Evolutionary conservation across 2,329 filamentous ascomycete genomes (phyloP), one percentile per base, ranked within the genome.

Genomic region (Alternaria viburni): DNA sequence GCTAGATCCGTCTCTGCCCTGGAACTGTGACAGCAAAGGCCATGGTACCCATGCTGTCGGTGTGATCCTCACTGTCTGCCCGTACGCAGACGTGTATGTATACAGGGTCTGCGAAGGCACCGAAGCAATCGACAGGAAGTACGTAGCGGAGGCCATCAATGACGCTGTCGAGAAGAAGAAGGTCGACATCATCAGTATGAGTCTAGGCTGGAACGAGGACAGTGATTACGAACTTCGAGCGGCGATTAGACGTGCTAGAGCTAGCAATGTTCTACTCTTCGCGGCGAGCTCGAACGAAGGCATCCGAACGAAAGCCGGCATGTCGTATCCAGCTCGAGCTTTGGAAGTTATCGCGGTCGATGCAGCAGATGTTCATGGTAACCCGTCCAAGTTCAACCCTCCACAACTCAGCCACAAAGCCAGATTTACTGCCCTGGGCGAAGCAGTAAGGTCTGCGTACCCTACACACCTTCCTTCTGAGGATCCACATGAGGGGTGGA

Each of bases 171-270:
- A 54, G 15, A 49, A 60, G 36, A 56, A 55, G 43, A 61, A 64
- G 15, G 61, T 68, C 3, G 66, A 69, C 10, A 65, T 69, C 12
- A 54, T 69, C 6, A 68, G 58, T 28, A 65, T 69, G 56, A 59
- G 49, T 19, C 57, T 69, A 15, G 66, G 66, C 4, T 67, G 60
- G 65, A 4, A 36, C 3, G 17, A 52, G 9, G 6, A 32, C 44
- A 47, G 36, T 10, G 19, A 28, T 57, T 3, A 3, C 21, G 23
- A 5, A n/a, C 11, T 55, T 41, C 26, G 49, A 17, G 11, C 54
- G 54, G 32, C 50, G 57, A n/a, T 68, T 6, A 3, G 4, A 3
- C 47, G n/a, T 30, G 47, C 47, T 3, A 25, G 26, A 30, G 23
- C 23, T n/a, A 50, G n/a, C 5, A 19, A 5, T 28, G 28, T 51